These are phyloP conservation scores for Emericellopsis cladophorae DNA, from an alignment of 2,329 filamentous ascomycete genomes.

Conservation along the genomic window DNA sequence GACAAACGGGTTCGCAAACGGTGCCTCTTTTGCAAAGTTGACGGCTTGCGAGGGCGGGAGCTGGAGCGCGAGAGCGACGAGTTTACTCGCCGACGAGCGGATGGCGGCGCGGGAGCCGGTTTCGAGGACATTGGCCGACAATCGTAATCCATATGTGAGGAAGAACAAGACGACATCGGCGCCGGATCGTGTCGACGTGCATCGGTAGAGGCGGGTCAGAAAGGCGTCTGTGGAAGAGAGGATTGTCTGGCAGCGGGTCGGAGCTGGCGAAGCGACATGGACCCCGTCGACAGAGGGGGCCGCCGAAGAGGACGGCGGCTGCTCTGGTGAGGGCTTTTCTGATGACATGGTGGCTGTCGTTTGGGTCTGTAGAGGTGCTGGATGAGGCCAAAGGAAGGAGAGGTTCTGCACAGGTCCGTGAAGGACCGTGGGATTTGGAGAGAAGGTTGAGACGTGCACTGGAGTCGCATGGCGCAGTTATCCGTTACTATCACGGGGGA, in stretches of 20 bases:
- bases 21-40: slow-evolving; percentile 26
- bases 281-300: too few species aligned
- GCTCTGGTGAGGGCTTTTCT: too few species aligned
- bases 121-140: slow-evolving; percentile 37
- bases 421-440: too few species aligned
- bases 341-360: too few species aligned
- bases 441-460: too few species aligned
- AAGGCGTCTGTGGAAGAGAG: slow-evolving; percentile 30
- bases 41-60: slow-evolving; percentile 37
- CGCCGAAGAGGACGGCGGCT: too few species aligned
- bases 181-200: slow-evolving; percentile 55
- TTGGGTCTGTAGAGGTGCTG: too few species aligned
- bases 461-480: too few species aligned
- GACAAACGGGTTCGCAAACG: slow-evolving; percentile 22
- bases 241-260: too few species aligned
- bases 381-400: too few species aligned
- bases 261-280: too few species aligned
- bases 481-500: neutral
- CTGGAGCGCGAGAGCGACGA: slow-evolving; percentile 38
- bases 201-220: slow-evolving; percentile 43
- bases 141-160: slow-evolving; percentile 52
- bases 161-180: slow-evolving; percentile 59
- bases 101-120: slow-evolving; percentile 44
- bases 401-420: too few species aligned
- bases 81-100: slow-evolving; percentile 33